Base-by-base conservation (phyloP, 805 yeast genomes). In the Wickerhamiella allomyrinae region DNA sequence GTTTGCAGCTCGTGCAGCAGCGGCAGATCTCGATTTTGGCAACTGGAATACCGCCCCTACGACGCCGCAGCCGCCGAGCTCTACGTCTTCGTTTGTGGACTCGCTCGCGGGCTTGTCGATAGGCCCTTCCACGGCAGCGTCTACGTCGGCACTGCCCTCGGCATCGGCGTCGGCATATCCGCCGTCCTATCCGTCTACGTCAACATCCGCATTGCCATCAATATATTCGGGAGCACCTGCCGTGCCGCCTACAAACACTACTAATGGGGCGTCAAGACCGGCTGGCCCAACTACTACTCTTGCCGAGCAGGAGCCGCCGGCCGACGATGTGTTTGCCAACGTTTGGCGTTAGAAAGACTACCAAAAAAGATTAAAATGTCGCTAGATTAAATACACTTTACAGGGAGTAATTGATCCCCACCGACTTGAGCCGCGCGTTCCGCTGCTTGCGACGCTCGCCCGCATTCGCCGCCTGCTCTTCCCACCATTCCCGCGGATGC, bases 401-500 rank as follows among this genome's bases (percentile, higher is more conserved):
- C 34, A 42, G 13, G 37, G 46, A 45, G 29, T 66, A 79, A 47
- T 75, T 72, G 41, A 79, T 76, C 14, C 87, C 86, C 50, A 70
- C 63, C 27, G 62, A 67, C 50, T 67, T 65, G 53, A 81, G 69
- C 49, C 68, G 63, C 33, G 64, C 62, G 45, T 67, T 66, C 58
- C 74, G 75, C 42, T 62, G 60, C 41, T 60, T 54, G 43, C 68
- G 62, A 40, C 65, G 60, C 21, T 56, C 54, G 41, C 68, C 65
- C 44, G 67, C 68, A 52, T 68, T 67, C 46, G 65, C 60, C 51
- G 69, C 67, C 46, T 79, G 62, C 48, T 65, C 62, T 34, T 69
- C 66, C 82, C 81, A 74, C 52, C 71, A 68, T 34, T 66, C 71
- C 46, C 62, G 59, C n/a, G 72, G 60, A 57, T 76, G 78, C 42